These are phyloP conservation scores for Psilocybe cubensis DNA, from an alignment of 768 basidiomycete genomes.

Conservation along the genomic window DNA sequence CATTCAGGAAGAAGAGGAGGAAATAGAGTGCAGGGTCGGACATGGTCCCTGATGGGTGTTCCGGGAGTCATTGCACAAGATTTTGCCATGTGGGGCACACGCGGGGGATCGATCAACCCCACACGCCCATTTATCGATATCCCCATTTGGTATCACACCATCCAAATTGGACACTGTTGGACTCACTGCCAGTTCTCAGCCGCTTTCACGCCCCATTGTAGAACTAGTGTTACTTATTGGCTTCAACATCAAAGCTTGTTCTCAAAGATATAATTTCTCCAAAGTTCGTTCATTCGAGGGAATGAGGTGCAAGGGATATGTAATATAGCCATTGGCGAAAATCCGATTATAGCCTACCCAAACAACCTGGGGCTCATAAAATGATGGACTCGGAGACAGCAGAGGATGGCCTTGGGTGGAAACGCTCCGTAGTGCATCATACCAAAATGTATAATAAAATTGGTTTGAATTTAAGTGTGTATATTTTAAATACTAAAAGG, in stretches of 20 bases:
- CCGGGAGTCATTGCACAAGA: background rate
- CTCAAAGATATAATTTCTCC: too few relatives aligned
- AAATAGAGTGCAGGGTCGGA: background rate
- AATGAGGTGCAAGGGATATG: too few relatives aligned
- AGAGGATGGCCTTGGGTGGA: too few relatives aligned
- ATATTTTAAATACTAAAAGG: background rate
- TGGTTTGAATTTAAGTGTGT: too few relatives aligned
- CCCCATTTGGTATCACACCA: slow-evolving; percentile 5
- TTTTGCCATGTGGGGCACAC: background rate
- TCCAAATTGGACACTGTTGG: background rate
- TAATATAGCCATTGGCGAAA: too few relatives aligned
- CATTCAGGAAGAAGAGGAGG: background rate
- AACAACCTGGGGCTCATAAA: too few relatives aligned
- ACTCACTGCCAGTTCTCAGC: background rate
- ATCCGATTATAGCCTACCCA: too few relatives aligned
- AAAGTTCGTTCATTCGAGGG: too few relatives aligned
- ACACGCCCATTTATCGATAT: background rate
- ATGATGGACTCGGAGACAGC: background rate
- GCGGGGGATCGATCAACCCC: background rate
- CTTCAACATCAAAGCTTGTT: too few relatives aligned
- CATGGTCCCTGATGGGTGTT: background rate
- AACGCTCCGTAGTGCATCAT: too few relatives aligned
- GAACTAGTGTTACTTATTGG: too few relatives aligned
- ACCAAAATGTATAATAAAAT: too few relatives aligned
- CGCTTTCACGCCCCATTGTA: background rate